Conservation (phyloP, 2,329 filamentous ascomycete species). For the Coniochaeta sp. region DNA sequence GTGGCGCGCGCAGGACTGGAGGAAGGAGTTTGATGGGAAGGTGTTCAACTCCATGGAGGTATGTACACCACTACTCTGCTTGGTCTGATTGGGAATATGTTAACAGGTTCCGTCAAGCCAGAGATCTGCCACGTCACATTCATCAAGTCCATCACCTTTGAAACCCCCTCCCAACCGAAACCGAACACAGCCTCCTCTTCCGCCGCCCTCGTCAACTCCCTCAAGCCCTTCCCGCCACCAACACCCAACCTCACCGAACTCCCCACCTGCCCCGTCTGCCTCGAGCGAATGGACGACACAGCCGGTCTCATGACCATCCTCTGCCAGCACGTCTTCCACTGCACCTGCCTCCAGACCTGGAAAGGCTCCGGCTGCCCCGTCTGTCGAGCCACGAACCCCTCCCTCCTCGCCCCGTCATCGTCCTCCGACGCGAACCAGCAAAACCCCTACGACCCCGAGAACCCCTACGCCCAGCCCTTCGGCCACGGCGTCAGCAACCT, state of each 20-base stretch:
- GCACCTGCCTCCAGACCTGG: conserved; percentile 94
- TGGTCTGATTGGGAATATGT: conserved; percentile 2
- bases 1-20: conserved; percentile 70
- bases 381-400: conserved; percentile 72
- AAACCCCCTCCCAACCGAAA: conserved; percentile 33
- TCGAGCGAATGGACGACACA: conserved; percentile 97
- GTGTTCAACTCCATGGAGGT: conserved; percentile 90
- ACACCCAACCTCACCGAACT: conserved; percentile 85
- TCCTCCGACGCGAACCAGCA: conserved; percentile 14
- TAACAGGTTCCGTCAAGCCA: conserved; percentile 44
- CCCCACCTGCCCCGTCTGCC: conserved; percentile 90
- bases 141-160: conserved; percentile 84
- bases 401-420: conserved; percentile 18
- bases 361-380: conserved; percentile 89
- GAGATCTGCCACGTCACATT: conserved; percentile 95
- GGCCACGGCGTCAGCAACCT: conserved; percentile 58
- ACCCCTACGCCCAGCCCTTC: conserved; percentile 48
- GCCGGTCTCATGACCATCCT: conserved; percentile 91
- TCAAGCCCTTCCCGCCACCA: conserved; percentile 55
- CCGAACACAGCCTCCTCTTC: conserved; percentile 16
- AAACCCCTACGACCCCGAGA: conserved; percentile 35
- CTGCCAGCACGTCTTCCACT: conserved; percentile 97
- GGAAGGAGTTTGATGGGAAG: conserved; percentile 83
- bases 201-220: conserved; percentile 33
- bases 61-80: conserved; percentile 13